Percentiles rank a stretch among this genome's conserved stretches.
Conservation (phyloP, 331 rosid genomes). For the Quercus phellos region DNA sequence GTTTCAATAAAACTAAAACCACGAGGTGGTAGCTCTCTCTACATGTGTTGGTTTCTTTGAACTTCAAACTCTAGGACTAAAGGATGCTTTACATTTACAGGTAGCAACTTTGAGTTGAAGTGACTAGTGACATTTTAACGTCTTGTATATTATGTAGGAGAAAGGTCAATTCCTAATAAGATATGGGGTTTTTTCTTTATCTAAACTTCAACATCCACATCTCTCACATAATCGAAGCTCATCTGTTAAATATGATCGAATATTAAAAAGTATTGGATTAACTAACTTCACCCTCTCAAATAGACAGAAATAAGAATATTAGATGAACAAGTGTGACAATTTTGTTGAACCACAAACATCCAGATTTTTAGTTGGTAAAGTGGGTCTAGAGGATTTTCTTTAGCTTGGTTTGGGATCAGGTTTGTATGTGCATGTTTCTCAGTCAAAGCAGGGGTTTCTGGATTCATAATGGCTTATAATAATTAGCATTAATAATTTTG, state of each 20-base stretch:
- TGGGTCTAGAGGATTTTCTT: too few relatives aligned
- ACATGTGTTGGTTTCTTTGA: not conserved
- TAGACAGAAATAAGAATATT: not conserved
- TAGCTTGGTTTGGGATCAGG: too few relatives aligned
- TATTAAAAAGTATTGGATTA: too few relatives aligned
- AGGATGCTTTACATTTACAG: not conserved
- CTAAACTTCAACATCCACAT: too few relatives aligned
- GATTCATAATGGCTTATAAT: not conserved
- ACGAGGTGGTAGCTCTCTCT: not conserved
- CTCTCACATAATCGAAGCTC: too few relatives aligned
- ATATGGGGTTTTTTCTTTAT: too few relatives aligned
- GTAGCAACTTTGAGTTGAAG: too few relatives aligned
- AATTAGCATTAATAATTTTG: conserved; percentile 34
- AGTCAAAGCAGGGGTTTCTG: not conserved
- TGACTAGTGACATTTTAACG: not conserved
- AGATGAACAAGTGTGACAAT: not conserved
- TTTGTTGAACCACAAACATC: too few relatives aligned
- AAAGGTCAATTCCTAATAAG: not conserved
- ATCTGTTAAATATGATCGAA: too few relatives aligned
- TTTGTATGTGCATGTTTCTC: too few relatives aligned
- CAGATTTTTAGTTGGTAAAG: too few relatives aligned
- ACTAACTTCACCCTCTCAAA: not conserved
- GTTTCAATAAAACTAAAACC: not conserved
- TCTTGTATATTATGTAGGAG: not conserved
- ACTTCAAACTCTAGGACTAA: not conserved